Evolutionary conservation across 495 filamentous ascomycete genomes (phyloP), one percentile per base, ranked within the genome.

Genomic region (Stereocaulon alpinum): DNA sequence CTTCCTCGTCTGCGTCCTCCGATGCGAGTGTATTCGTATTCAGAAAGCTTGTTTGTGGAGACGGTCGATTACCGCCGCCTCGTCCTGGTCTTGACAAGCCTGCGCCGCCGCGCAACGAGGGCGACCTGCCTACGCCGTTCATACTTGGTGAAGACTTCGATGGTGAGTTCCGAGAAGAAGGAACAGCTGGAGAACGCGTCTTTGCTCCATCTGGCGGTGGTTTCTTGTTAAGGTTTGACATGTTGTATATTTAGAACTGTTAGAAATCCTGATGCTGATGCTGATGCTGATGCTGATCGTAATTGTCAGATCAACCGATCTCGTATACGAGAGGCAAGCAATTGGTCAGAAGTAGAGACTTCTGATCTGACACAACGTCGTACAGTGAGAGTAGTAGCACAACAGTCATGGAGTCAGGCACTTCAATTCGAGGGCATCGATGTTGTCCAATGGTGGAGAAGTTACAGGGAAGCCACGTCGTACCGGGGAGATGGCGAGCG

Each of bases 1-100:
- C 83, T 58, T 84, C 81, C 40, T 82, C 79, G 55, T 73, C 40
- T 9, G 49, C 32, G 9, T 65, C 61, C 17, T 67, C 63, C 11
- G 61, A 59, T 4, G 41, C 56, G 27, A 20, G 51, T 40, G 42
- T 20, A 27, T 27, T 56, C 15, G 34, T 55, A 34, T 37, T 62
- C 6, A 54, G 24, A 18, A 51, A 62, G 40, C 42, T 60, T n/a
- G 58, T 34, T 24, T 52, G 58, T 20, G 51, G 57, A 22, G 41
- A 55, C 14, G 44, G 24, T 40, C 49, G 54, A 4, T 54, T 55
- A 5, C 52, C 45, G 42, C 56, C 56, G n/a, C 56, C 53, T 45
- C 65, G 55, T 10, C 55, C 62, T 49, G 63, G 57, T 47, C 62
- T 60, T 42, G 54, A 40, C 32, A 61, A 37, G 30, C 63, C 51